These are phyloP conservation scores for Leishmania turanica DNA, from an alignment of 208 protist genomes.

Conservation along the genomic window DNA sequence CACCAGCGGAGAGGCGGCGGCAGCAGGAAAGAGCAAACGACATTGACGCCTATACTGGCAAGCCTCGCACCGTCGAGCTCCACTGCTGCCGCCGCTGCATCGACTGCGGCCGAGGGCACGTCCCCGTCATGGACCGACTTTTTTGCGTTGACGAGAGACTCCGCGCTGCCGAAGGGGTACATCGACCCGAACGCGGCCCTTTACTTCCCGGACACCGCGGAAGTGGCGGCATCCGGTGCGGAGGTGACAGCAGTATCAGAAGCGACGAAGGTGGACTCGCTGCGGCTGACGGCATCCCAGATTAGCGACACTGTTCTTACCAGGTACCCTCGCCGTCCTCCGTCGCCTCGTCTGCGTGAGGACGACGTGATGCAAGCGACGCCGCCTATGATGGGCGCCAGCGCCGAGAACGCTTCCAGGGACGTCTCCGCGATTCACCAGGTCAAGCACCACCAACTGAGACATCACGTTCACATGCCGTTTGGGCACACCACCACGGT, in stretches of 20 bases:
- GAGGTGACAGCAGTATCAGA: conserved; percentile 4
- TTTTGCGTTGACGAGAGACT: conserved; percentile 41
- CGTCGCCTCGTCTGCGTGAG: conserved; percentile 31
- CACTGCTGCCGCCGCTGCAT: not conserved
- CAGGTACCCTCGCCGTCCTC: conserved; percentile 49
- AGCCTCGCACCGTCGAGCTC: not conserved
- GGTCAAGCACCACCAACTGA: not conserved
- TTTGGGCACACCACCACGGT: conserved; percentile 10
- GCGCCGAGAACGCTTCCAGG: not conserved
- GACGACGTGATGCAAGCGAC: conserved; percentile 45
- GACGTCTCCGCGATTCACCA: not conserved
- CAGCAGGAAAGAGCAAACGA: not conserved
- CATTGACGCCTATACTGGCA: conserved; percentile 8
- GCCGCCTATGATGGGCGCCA: conserved; percentile 15
- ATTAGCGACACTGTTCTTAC: not conserved
- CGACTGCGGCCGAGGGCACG: not conserved
- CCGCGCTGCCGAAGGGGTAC: conserved; percentile 32
- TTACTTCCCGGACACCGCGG: conserved; percentile 22
- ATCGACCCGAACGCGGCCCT: conserved; percentile 20
- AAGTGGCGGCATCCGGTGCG: not conserved
- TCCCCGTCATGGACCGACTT: conserved; percentile 33
- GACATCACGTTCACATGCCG: not conserved
- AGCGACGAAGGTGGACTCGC: not conserved
- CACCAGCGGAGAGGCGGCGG: not conserved
- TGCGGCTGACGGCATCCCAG: not conserved